Evolutionary conservation across 306 rosid species (phyloP).

Genomic region (Quillaja saponaria): DNA sequence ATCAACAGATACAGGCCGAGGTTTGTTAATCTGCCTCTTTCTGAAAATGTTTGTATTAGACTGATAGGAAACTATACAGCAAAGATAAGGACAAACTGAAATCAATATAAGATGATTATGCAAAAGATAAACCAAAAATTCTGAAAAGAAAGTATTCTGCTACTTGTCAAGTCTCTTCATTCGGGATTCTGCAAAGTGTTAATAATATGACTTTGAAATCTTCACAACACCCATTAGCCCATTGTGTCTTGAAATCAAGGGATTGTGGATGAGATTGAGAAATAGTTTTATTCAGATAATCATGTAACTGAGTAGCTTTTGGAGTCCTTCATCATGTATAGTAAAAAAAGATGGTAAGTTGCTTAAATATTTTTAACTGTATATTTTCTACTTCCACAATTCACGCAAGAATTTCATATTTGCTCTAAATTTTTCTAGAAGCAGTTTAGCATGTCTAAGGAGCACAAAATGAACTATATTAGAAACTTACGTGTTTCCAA

Average conservation of each 20-base stretch:
- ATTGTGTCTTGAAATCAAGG: neutral
- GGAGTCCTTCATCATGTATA: no score
- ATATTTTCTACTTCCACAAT: slow-evolving; percentile 7
- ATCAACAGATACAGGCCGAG: slow-evolving; percentile 60
- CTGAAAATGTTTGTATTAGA: slow-evolving; percentile 41
- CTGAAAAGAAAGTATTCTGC: neutral
- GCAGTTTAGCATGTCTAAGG: neutral
- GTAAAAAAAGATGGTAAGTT: no score
- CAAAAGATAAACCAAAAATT: neutral
- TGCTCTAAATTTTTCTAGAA: neutral
- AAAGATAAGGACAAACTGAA: neutral
- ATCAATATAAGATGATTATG: slow-evolving; percentile 4
- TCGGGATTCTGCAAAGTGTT: neutral
- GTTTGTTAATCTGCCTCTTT: slow-evolving; percentile 78
- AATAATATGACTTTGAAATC: slow-evolving; percentile 1
- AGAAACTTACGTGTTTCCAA: slow-evolving; percentile 81
- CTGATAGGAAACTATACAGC: neutral
- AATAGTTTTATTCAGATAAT: neutral
- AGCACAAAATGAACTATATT: slow-evolving; percentile 3
- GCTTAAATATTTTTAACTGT: slow-evolving; percentile 16
- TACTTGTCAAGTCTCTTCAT: neutral
- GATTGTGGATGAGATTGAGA: neutral
- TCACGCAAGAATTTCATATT: neutral
- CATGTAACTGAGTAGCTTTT: neutral
- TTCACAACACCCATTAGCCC: neutral